phyloP scores from a whole-genome alignment of 495 filamentous ascomycete genomes.

The Glonium stellatum region DNA sequence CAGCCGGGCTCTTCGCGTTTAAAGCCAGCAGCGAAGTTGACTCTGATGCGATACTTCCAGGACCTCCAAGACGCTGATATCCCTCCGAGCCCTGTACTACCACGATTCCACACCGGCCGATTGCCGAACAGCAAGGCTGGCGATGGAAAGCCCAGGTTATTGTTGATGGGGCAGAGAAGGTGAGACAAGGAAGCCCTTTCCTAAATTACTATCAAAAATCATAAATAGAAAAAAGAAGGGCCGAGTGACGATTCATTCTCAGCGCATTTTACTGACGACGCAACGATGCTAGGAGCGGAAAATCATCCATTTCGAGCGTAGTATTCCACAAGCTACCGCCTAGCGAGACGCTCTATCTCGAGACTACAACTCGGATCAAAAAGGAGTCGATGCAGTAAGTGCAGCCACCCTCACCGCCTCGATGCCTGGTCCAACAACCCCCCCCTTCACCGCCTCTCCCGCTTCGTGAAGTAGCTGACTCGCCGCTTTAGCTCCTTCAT shows the following conservation, averaged over 20 bases:
- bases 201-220: slow-evolving; percentile 1
- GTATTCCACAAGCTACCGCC: slow-evolving; percentile 97
- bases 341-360: slow-evolving; percentile 87
- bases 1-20: slow-evolving; percentile 23
- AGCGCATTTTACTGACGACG: slow-evolving; percentile 28
- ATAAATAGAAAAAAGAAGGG: no score
- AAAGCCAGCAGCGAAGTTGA: slow-evolving; percentile 28
- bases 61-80: slow-evolving; percentile 33
- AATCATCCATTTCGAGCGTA: slow-evolving; percentile 94
- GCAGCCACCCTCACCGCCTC: not conserved
- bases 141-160: slow-evolving; percentile 68
- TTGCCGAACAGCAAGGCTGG: slow-evolving; percentile 35
- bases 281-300: slow-evolving; percentile 66
- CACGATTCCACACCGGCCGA: slow-evolving; percentile 34
- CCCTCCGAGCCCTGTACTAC: slow-evolving; percentile 28
- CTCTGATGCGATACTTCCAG: slow-evolving; percentile 34
- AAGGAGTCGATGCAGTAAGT: slow-evolving; percentile 86
- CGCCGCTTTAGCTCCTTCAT: slow-evolving; percentile 70
- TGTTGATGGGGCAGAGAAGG: slow-evolving; percentile 95
- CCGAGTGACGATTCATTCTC: slow-evolving; percentile 4
- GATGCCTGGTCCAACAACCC: not conserved
- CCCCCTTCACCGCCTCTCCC: not conserved
- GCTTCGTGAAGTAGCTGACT: slow-evolving; percentile 3
- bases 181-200: slow-evolving; percentile 36
- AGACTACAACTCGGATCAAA: slow-evolving; percentile 86